Evolutionary conservation across 2,329 filamentous ascomycete genomes (phyloP), one percentile per base, ranked within the genome.

Genomic region (Epicoccum sorghinum): DNA sequence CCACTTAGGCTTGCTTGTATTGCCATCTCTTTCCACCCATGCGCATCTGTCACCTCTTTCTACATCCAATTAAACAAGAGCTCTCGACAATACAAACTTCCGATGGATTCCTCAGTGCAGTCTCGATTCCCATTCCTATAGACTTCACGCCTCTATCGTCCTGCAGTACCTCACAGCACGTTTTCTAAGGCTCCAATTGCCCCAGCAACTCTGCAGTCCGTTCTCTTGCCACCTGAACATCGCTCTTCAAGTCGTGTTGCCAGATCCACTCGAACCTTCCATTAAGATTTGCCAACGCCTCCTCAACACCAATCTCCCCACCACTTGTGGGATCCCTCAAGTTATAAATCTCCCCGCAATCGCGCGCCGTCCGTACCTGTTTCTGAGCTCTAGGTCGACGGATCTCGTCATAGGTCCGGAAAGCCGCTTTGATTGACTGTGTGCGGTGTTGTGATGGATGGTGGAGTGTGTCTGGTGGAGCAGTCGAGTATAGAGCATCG

Each of bases 231-330:
- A 2, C 3, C 44, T 14, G 3, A 14, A 61, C 49, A 48, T 65
- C 61, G 0, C 14, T 56, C 30, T 62, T 56, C 8, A 67, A 25
- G 55, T 66, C 61, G 27, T 57, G 53, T 9, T 42, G 23, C 64
- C 62, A 67, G 7, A 67, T 32, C 64, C 63, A 66, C 22, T 54
- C 35, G 35, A 66, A 65, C 35, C 64, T 44, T 1, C 18, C 45
- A 14, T 58, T 55, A 14, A 65, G 25, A 33, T 57, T 42, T 14
- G 14, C 10, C 12, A 63, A n/a, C 18, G 54, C 56, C 5, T 47
- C 25, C 23, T 48, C 51, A 1, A 65, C 51, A 23, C 59, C 52
- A 23, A 30, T 4, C 1, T 45, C 39, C 10, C 1, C 6, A 1
- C 52, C 52, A 0, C 24, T 47, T 7, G 4, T 5, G 3, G 39